phyloP scores from a whole-genome alignment of 2,329 filamentous ascomycete genomes.

The Trichoderma sp. region DNA sequence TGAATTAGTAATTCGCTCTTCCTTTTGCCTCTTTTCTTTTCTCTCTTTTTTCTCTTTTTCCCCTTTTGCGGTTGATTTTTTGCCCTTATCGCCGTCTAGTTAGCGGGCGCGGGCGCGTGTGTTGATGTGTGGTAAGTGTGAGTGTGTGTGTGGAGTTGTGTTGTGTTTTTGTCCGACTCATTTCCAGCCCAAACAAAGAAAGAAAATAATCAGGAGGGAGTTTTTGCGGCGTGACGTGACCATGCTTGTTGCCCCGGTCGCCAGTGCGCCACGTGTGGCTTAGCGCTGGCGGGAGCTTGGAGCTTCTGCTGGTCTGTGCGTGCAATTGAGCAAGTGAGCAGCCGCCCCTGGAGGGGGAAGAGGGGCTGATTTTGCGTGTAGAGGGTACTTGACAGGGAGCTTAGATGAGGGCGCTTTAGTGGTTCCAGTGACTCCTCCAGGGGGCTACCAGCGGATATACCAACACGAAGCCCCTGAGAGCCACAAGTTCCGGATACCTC shows the following conservation, averaged over 20 bases:
- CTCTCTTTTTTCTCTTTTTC: neutral
- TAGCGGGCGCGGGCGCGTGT: neutral
- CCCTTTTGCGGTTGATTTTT: neutral
- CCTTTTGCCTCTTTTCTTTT: neutral
- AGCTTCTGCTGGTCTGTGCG: neutral
- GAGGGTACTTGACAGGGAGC: slow-evolving; percentile 1
- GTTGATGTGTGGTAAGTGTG: neutral
- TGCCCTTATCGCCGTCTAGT: neutral
- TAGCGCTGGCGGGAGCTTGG: slow-evolving; percentile 8
- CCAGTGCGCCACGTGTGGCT: slow-evolving; percentile 20
- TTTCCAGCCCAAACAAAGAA: slow-evolving; percentile 13
- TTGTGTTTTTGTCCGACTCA: slow-evolving; percentile 8
- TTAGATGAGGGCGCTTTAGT: neutral
- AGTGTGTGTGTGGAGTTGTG: slow-evolving; percentile 14
- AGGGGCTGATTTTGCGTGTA: neutral
- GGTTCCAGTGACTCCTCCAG: neutral
- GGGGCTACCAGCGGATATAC: neutral
- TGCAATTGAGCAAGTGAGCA: neutral
- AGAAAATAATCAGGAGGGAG: slow-evolving; percentile 21
- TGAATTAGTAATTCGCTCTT: neutral
- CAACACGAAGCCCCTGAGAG: slow-evolving; percentile 7
- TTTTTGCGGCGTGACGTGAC: slow-evolving; percentile 21
- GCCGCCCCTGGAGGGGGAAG: neutral
- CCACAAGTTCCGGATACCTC: neutral
- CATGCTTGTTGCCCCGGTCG: slow-evolving; percentile 22